These are phyloP conservation scores for Coemansia sp. DNA, from an alignment of 371 early-diverging fungal genomes.

Conservation along the genomic window DNA sequence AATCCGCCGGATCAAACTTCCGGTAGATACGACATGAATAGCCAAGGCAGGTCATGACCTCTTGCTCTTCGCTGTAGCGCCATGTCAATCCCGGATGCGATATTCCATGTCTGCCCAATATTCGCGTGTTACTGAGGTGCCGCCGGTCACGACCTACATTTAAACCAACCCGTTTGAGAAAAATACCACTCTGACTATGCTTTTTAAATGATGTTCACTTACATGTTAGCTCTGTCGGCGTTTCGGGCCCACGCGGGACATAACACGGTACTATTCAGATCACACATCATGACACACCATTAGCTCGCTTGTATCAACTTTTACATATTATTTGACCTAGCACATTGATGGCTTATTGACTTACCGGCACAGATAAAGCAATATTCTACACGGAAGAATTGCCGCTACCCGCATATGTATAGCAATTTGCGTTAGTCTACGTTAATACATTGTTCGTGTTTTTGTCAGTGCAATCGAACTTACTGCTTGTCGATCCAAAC, in stretches of 20 bases:
- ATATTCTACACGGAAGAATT: constrained; percentile 29
- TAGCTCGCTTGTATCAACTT: background rate
- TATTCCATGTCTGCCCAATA: constrained; percentile 35
- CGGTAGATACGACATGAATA: constrained; percentile 32
- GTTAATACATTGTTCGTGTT: background rate
- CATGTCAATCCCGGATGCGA: constrained; percentile 46
- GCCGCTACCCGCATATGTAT: background rate
- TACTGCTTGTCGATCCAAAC: constrained; percentile 49
- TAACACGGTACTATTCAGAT: constrained; percentile 35
- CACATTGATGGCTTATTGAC: background rate
- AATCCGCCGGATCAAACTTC: constrained; percentile 16
- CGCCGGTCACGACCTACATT: constrained; percentile 36
- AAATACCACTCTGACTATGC: background rate
- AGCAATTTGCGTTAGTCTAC: background rate
- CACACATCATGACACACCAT: background rate
- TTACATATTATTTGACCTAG: too few species aligned
- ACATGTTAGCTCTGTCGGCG: constrained; percentile 25
- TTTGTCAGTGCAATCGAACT: constrained; percentile 11
- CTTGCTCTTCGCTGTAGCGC: constrained; percentile 26
- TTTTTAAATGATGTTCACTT: constrained; percentile 6
- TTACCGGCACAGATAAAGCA: constrained; percentile 46
- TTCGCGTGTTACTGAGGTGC: constrained; percentile 31
- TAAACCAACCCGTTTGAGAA: too few species aligned
- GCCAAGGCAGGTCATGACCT: constrained; percentile 43
- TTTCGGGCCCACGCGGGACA: constrained; percentile 23